phyloP scores from a whole-genome alignment of 1,284 basidiomycete genomes.

The Ganoderma boninense region DNA sequence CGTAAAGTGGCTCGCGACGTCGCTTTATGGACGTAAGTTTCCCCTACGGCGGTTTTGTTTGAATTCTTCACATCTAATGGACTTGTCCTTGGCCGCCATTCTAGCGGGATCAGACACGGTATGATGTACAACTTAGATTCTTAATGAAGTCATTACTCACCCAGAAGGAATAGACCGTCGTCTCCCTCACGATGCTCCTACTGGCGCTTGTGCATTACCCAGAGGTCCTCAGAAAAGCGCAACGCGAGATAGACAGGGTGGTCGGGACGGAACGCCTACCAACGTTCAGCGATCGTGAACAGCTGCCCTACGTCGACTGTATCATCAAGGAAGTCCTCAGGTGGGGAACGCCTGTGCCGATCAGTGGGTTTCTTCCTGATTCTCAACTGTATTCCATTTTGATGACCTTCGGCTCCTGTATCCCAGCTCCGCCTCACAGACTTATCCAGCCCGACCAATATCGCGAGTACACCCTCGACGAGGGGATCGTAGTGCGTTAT shows the following conservation, averaged over 20 bases:
- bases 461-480: constrained; percentile 13
- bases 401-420: background rate
- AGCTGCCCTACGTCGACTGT: constrained; percentile 16
- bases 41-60: background rate
- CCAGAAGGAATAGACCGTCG: constrained; percentile 9
- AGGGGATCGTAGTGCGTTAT: constrained; percentile 10
- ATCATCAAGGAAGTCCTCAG: constrained; percentile 17
- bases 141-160: background rate
- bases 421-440: constrained; percentile 11
- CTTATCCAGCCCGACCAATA: constrained; percentile 16
- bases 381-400: background rate
- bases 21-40: constrained; percentile 23
- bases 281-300: constrained; percentile 6
- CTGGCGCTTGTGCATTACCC: constrained; percentile 14
- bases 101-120: constrained; percentile 17
- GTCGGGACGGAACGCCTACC: constrained; percentile 16
- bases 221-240: constrained; percentile 14
- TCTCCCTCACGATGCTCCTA: constrained; percentile 14
- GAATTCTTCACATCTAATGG: background rate
- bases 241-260: constrained; percentile 14
- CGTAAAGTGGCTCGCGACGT: constrained; percentile 25
- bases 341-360: constrained; percentile 22
- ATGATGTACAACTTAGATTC: background rate
- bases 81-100: background rate
- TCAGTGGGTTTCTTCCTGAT: constrained; percentile 11